Evolutionary conservation across 2,329 filamentous ascomycete species (phyloP), one percentile per base, ranked within the genome.

Genomic region (Stagonosporopsis tanaceti): DNA sequence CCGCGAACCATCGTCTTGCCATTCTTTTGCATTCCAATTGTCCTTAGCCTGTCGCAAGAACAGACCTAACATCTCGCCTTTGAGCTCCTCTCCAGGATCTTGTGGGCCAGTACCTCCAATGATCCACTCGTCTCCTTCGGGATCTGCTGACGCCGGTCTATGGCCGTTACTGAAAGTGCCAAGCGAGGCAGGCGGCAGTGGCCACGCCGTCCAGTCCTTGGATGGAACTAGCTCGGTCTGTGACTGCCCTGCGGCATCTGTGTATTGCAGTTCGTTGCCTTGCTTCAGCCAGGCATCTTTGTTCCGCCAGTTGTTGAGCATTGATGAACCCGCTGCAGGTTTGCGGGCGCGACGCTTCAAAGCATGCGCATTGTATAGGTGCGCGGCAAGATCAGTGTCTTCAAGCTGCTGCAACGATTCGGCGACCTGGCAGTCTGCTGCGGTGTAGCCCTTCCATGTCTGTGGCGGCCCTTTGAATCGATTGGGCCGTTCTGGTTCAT

Each of bases 121-220:
- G 0, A 82, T 87, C 68, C 82, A 86, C 12, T 66, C 70, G 5
- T 51, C 28, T 7, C 37, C 24, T 37, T 59, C 34, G 62, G 53
- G 37, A 76, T 67, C 72, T 34, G 40, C 28, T 38, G 50, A 25
- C 11, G 35, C 41, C 15, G 46, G 39, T 47, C 56, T 78, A 63
- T 79, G 81, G 48, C 80, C 73, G 59, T 90, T 83, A 20, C 79
- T 79, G 14, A 81, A 79, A 15, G 80, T 77, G 1, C 90, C 91
- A 7, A 95, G 87, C 25, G 83, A 77, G 7, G 80, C 77, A 4
- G 84, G 80, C 20, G 82, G 81, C 69, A 96, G 74, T 4, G 94
- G 94, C 94, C 94, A 97, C 0, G 93, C 90, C 17, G 91, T 91
- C 93, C 94, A 97, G 4, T 72, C 63, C 57, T 84, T 85, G 0